Percentiles rank a stretch among this genome's conserved stretches.
phyloP scores from a whole-genome alignment of 2,329 filamentous ascomycete species.

The Berkeleyomyces rouxiae region DNA sequence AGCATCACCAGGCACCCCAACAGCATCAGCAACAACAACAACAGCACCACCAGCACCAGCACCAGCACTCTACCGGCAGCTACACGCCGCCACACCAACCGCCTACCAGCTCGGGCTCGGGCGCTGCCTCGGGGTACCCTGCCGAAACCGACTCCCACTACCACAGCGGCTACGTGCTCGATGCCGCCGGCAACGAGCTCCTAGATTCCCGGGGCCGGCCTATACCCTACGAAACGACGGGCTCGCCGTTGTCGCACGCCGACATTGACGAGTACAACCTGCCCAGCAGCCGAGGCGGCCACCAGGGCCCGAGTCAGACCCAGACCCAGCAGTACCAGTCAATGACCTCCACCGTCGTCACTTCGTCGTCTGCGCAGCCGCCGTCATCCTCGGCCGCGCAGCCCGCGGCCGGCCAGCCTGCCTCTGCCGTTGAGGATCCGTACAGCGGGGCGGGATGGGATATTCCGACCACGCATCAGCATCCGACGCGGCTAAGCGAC shows the following conservation, averaged over 20 bases:
- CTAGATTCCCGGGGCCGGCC: constrained; percentile 18
- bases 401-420: not conserved
- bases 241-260: constrained; percentile 6
- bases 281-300: constrained; percentile 25
- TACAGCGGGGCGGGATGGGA: constrained; percentile 62
- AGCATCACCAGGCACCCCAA: not conserved
- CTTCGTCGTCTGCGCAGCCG: constrained; percentile 15
- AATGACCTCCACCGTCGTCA: not conserved
- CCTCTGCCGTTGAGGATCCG: constrained; percentile 23
- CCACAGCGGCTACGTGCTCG: constrained; percentile 16
- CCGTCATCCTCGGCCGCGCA: not conserved
- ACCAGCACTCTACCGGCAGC: not conserved
- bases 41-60: not conserved
- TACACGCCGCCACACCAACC: constrained; percentile 11
- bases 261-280: constrained; percentile 17
- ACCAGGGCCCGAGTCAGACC: constrained; percentile 20
- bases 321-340: constrained; percentile 9
- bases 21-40: not conserved
- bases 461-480: constrained; percentile 59
- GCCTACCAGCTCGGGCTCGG: constrained; percentile 15
- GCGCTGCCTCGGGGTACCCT: constrained; percentile 17
- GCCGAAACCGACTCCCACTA: constrained; percentile 15
- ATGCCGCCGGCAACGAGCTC: constrained; percentile 17
- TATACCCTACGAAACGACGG: constrained; percentile 9
- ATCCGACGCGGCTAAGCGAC: constrained; percentile 76